Percentiles rank a stretch among this genome's conserved stretches.
These are phyloP conservation scores for Colletotrichum australisinense DNA, from an alignment of 2,329 filamentous ascomycete species.

Conservation along the genomic window DNA sequence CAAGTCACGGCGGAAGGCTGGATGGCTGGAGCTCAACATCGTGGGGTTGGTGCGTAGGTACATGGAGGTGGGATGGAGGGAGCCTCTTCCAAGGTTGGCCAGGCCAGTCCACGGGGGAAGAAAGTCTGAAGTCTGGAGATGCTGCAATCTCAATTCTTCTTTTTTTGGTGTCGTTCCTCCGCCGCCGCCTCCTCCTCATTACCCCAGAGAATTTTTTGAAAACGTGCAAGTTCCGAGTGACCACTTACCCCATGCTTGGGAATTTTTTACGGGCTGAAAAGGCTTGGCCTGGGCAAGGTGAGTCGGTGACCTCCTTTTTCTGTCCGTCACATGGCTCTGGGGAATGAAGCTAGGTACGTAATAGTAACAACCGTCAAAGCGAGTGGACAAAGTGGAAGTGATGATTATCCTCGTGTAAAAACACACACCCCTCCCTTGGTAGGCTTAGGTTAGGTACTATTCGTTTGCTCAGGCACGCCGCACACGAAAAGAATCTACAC, in stretches of 20 bases:
- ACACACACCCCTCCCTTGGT: neutral
- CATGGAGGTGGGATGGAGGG: neutral
- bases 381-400: neutral
- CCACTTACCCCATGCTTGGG: neutral
- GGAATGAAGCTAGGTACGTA: slow-evolving; percentile 16
- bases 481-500: neutral
- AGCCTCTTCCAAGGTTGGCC: neutral
- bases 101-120: slow-evolving; percentile 12
- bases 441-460: neutral
- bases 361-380: slow-evolving; percentile 16
- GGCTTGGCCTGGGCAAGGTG: neutral
- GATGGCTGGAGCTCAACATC: neutral
- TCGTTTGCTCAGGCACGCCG: no score
- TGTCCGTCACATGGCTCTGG: slow-evolving; percentile 18
- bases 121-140: no score
- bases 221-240: slow-evolving; percentile 16
- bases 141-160: slow-evolving; percentile 8
- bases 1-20: neutral
- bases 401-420: neutral
- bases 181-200: neutral
- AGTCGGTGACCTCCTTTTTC: slow-evolving; percentile 7
- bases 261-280: neutral
- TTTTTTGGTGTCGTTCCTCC: neutral
- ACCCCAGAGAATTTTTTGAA: neutral
- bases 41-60: neutral